Conservation (phyloP, 192 early-diverging fungal species). For the Entomortierella lignicola region DNA sequence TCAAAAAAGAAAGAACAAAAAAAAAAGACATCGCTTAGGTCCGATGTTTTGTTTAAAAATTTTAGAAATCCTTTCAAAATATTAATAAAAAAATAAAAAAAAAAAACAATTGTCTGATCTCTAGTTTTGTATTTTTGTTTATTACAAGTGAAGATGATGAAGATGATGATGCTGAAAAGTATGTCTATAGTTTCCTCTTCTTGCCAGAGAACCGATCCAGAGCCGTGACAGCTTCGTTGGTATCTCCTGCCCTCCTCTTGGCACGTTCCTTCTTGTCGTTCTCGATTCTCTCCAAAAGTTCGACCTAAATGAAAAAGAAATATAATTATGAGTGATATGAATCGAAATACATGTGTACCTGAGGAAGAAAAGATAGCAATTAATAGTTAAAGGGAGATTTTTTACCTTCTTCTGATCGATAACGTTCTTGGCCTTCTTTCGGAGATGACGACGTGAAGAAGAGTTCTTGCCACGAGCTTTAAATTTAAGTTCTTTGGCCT, state of each 20-base stretch:
- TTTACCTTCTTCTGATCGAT: conserved; percentile 77
- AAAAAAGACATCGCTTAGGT: conserved; percentile 5
- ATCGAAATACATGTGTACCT: neutral
- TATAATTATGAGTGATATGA: neutral
- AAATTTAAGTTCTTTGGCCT: conserved; percentile 67
- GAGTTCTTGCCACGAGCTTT: conserved; percentile 80
- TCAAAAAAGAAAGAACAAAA: conserved; percentile 12
- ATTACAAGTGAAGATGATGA: conserved; percentile 22
- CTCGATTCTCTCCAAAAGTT: conserved; percentile 62
- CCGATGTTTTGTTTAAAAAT: conserved; percentile 16
- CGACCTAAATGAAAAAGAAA: conserved; percentile 37
- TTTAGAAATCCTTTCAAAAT: neutral
- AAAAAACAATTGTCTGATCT: conserved; percentile 1
- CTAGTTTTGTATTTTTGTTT: conserved; percentile 13
- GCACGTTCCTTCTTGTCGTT: conserved; percentile 66
- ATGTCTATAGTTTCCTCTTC: conserved; percentile 45
- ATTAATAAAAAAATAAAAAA: conserved; percentile 4
- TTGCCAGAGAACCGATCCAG: conserved; percentile 72
- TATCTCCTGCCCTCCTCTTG: conserved; percentile 61
- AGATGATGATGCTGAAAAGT: neutral
- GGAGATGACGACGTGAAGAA: conserved; percentile 76
- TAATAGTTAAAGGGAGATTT: neutral
- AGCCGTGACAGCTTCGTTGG: conserved; percentile 64
- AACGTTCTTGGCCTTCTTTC: conserved; percentile 86
- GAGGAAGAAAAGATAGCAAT: neutral